Evolutionary conservation across 495 filamentous ascomycete genomes (phyloP).

Genomic region (Cercophora sp.): DNA sequence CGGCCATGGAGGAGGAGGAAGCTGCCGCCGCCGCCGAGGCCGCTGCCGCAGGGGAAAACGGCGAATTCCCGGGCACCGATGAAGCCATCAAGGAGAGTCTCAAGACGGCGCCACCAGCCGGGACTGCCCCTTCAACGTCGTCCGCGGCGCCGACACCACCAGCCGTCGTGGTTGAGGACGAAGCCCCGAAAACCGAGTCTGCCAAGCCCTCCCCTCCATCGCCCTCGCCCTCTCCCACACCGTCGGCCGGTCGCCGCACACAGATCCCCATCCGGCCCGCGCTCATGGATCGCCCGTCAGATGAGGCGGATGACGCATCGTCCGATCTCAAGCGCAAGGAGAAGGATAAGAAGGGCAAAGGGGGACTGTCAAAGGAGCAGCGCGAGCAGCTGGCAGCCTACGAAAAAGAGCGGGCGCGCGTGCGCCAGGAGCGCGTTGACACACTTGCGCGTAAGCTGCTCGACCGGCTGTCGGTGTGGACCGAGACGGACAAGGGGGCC

Average conservation of each 20-base stretch:
- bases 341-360: constrained; percentile 78
- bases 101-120: constrained; percentile 28
- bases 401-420: constrained; percentile 75
- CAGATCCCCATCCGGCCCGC: constrained; percentile 73
- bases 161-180: constrained; percentile 44
- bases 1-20: constrained; percentile 64
- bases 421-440: constrained; percentile 87
- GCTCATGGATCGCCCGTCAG: constrained; percentile 83
- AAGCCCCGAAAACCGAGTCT: constrained; percentile 5
- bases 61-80: constrained; percentile 43
- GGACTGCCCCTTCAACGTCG: constrained; percentile 16
- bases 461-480: constrained; percentile 91
- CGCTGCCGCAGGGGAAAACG: constrained; percentile 31
- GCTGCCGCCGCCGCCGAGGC: constrained; percentile 43
- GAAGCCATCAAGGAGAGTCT: constrained; percentile 49
- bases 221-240: constrained; percentile 47
- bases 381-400: constrained; percentile 82
- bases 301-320: constrained; percentile 79
- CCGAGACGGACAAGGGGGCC: constrained; percentile 84
- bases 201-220: constrained; percentile 20
- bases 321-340: constrained; percentile 60
- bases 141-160: constrained; percentile 19
- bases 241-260: constrained; percentile 43
- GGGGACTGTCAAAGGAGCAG: constrained; percentile 80
- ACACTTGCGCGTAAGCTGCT: constrained; percentile 79